phyloP scores from a whole-genome alignment of 2,329 filamentous ascomycete species.

The Fusarium fracticaudum region DNA sequence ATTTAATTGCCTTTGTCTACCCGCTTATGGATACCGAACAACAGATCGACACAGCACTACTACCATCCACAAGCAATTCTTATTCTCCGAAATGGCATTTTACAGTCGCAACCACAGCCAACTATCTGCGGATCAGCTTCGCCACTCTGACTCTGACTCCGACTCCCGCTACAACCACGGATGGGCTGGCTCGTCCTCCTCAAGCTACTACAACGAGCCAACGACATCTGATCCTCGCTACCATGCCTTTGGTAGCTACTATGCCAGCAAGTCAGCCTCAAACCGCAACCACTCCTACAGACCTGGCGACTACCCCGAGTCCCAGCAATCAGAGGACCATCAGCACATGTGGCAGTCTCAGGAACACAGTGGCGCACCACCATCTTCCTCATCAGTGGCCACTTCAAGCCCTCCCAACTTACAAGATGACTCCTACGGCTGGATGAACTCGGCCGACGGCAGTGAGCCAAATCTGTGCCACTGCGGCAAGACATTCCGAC shows the following conservation, averaged over 20 bases:
- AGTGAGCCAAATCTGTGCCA: constrained; percentile 34
- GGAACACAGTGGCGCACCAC: constrained; percentile 24
- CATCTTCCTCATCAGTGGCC: constrained; percentile 32
- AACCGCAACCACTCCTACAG: constrained; percentile 21
- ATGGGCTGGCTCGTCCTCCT: constrained; percentile 19
- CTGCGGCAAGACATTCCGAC: constrained; percentile 41
- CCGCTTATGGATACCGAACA: constrained; percentile 37
- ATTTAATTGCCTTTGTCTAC: constrained; percentile 36
- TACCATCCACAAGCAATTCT: constrained; percentile 21
- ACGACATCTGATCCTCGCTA: constrained; percentile 31
- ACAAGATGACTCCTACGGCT: constrained; percentile 33
- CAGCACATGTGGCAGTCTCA: constrained; percentile 31
- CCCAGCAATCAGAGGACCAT: constrained; percentile 29
- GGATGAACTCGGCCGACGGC: constrained; percentile 14
- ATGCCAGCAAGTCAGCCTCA: constrained; percentile 31
- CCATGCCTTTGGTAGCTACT: constrained; percentile 27
- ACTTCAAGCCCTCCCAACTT: constrained; percentile 37
- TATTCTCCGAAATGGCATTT: constrained; percentile 28
- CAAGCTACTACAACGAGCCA: constrained; percentile 22
- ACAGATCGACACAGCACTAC: constrained; percentile 36
- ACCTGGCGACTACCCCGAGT: constrained; percentile 18
- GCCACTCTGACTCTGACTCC: constrained; percentile 33
- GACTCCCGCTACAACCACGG: constrained; percentile 27
- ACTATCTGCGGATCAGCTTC: constrained; percentile 27
- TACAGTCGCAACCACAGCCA: constrained; percentile 29